Percentiles rank a stretch among this genome's conserved stretches.
phyloP scores from a whole-genome alignment of 1,284 basidiomycete species.

The Boletus sp. region DNA sequence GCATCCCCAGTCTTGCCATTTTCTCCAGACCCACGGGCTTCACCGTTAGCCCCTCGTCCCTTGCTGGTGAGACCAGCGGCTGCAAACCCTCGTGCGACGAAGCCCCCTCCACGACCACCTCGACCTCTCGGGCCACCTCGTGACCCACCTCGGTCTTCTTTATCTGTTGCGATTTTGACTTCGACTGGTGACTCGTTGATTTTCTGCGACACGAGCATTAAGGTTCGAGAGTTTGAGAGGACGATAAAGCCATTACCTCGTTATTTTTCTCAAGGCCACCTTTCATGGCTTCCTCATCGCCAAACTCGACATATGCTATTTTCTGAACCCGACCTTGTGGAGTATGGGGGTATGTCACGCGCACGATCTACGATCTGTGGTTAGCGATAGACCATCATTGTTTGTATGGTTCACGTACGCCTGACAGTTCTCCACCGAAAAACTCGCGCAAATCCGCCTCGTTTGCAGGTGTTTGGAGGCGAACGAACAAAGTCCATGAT shows the following conservation, averaged over 20 bases:
- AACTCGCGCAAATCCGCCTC: constrained; percentile 74
- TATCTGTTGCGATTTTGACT: constrained; percentile 66
- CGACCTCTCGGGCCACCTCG: constrained; percentile 51
- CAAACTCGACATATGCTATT: constrained; percentile 83
- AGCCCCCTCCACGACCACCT: constrained; percentile 51
- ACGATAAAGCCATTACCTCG: constrained; percentile 45
- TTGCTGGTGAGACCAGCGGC: constrained; percentile 61
- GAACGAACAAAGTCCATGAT: constrained; percentile 84
- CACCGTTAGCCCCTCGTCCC: constrained; percentile 32
- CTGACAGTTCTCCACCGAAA: constrained; percentile 64
- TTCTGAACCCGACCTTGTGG: constrained; percentile 47
- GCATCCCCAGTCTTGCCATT: constrained; percentile 26
- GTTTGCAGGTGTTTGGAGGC: constrained; percentile 52
- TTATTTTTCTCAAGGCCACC: constrained; percentile 67
- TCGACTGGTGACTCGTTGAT: constrained; percentile 60
- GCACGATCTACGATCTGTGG: constrained; percentile 53
- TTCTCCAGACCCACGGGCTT: constrained; percentile 29
- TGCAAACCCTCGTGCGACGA: constrained; percentile 58
- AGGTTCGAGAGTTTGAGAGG: background rate
- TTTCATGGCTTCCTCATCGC: constrained; percentile 78
- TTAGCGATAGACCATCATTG: constrained; percentile 4
- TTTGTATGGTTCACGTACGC: constrained; percentile 41
- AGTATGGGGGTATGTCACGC: constrained; percentile 58
- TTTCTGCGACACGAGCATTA: constrained; percentile 43
- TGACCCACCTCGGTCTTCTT: constrained; percentile 41